Evolutionary conservation across 495 filamentous ascomycete species (phyloP).

Genomic region (Neurospora pannonica): DNA sequence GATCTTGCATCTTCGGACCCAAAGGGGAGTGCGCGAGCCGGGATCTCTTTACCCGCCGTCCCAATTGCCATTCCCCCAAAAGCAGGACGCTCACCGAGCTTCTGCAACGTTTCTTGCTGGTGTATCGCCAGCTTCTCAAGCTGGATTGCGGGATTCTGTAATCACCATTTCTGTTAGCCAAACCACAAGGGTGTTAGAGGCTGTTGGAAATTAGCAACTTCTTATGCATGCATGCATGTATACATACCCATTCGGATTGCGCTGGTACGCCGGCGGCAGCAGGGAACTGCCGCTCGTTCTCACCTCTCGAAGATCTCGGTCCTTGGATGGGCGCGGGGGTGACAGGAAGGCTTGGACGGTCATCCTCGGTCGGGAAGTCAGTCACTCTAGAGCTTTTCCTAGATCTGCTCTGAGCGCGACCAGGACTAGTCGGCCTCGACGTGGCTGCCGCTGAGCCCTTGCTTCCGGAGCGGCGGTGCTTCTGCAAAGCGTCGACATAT

Average conservation of each 20-base stretch:
- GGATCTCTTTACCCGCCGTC: slow-evolving; percentile 22
- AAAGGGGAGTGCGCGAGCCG: slow-evolving; percentile 34
- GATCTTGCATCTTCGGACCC: slow-evolving; percentile 38
- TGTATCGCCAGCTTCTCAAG: slow-evolving; percentile 59
- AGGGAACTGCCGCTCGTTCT: slow-evolving; percentile 51
- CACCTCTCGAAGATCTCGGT: slow-evolving; percentile 25
- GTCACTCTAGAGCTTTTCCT: slow-evolving; percentile 57
- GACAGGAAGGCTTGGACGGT: slow-evolving; percentile 83
- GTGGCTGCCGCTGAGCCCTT: slow-evolving; percentile 40
- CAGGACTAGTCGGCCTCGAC: not conserved
- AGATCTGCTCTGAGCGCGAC: slow-evolving; percentile 9
- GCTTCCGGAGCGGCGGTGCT: slow-evolving; percentile 50
- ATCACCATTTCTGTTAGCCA: slow-evolving; percentile 41
- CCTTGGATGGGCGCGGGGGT: slow-evolving; percentile 69
- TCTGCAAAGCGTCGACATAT: slow-evolving; percentile 64
- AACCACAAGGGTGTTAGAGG: slow-evolving; percentile 45
- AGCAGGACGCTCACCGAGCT: slow-evolving; percentile 22
- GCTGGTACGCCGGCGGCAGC: slow-evolving; percentile 69
- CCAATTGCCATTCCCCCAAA: slow-evolving; percentile 14
- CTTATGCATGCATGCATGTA: slow-evolving; percentile 31
- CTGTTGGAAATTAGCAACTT: slow-evolving; percentile 36
- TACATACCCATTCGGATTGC: slow-evolving; percentile 85
- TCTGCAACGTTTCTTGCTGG: slow-evolving; percentile 47
- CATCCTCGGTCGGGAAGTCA: slow-evolving; percentile 75
- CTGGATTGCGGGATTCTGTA: slow-evolving; percentile 59